Conservation (phyloP, 2,329 filamentous ascomycete species). For the Stagonosporopsis vannaccii region DNA sequence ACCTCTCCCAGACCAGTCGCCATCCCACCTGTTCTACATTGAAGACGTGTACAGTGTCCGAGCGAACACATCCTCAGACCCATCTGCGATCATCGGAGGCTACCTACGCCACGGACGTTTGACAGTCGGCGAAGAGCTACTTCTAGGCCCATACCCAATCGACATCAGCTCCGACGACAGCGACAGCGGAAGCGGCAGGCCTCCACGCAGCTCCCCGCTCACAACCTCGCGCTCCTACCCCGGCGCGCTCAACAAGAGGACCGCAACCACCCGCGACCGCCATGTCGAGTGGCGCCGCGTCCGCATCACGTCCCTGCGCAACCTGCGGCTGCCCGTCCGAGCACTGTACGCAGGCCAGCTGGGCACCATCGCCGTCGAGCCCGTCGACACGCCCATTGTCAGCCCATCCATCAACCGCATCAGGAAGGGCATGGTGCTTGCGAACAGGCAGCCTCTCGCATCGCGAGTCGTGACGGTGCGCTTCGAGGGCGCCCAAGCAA, state of each 20-base stretch:
- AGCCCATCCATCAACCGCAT: constrained; percentile 51
- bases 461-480: constrained; percentile 64
- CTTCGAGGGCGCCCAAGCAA: constrained; percentile 63
- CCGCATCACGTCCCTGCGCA: constrained; percentile 83
- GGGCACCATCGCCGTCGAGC: constrained; percentile 82
- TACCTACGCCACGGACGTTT: constrained; percentile 81
- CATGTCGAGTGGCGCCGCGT: constrained; percentile 76
- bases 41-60: constrained; percentile 80
- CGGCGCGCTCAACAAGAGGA: constrained; percentile 50
- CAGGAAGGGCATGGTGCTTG: constrained; percentile 84
- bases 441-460: constrained; percentile 64
- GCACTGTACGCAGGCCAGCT: constrained; percentile 81
- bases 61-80: constrained; percentile 53
- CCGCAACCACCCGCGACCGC: constrained; percentile 21
- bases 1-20: constrained; percentile 46
- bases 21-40: constrained; percentile 79
- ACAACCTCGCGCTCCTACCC: constrained; percentile 58
- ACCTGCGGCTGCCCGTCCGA: constrained; percentile 82
- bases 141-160: constrained; percentile 73
- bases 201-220: constrained; percentile 34
- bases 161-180: constrained; percentile 46
- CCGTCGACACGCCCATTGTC: constrained; percentile 36
- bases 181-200: constrained; percentile 42
- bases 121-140: constrained; percentile 77
- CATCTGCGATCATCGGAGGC: constrained; percentile 76